Base-by-base conservation (phyloP, 2,329 filamentous ascomycete genomes). In the Calonectria crousiana region DNA sequence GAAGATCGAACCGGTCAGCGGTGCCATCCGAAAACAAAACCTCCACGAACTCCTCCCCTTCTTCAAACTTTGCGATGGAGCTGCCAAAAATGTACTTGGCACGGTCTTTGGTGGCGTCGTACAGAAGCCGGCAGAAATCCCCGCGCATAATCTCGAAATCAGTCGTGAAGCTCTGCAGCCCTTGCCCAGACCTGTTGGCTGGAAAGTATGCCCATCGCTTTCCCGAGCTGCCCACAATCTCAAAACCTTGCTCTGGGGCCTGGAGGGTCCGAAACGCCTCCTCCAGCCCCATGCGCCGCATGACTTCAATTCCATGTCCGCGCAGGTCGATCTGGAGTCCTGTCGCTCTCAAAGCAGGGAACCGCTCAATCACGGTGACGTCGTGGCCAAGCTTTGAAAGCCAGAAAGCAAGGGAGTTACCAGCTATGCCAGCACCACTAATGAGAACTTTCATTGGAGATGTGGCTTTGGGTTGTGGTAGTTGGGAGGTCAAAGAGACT, bases 91-190 rank as follows among this genome's bases (percentile, higher is more conserved):
- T 14, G 51, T 82, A 82, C 26, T 75, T 79, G 8, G 77, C 78
- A 2, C 67, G 76, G 30, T 81, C 76, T 20, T 81, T 77, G 23
- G 82, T 84, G 16, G 78, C 82, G 82, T 84, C 83, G 67, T 88
- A 84, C 0, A 91, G 74, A 1, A 91, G 76, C 1, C 75, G 78
- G 23, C 85, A 87, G 18, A 92, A 75, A 62, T 90, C 88, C 0
- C 88, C 89, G 6, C 90, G 83, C 85, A 91, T 87, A 66, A 92
- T 90, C 81, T 91, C 90, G 58, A 85, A 87, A 18, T 91, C 89
- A 1, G 83, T 85, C 0, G 88, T 88, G 41, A 90, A 84, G n/a
- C 78, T 82, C 69, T 85, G 34, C 77, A 79, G 20, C 77, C 51
- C 70, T 49, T 66, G 0, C 10, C 74, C 75, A 0, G 74, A 51